A percentile compares a stretch with the other conserved stretches of the same genome.
These are phyloP conservation scores for Opeltia flavorubescens DNA, from an alignment of 495 filamentous ascomycete genomes.

Conservation along the genomic window DNA sequence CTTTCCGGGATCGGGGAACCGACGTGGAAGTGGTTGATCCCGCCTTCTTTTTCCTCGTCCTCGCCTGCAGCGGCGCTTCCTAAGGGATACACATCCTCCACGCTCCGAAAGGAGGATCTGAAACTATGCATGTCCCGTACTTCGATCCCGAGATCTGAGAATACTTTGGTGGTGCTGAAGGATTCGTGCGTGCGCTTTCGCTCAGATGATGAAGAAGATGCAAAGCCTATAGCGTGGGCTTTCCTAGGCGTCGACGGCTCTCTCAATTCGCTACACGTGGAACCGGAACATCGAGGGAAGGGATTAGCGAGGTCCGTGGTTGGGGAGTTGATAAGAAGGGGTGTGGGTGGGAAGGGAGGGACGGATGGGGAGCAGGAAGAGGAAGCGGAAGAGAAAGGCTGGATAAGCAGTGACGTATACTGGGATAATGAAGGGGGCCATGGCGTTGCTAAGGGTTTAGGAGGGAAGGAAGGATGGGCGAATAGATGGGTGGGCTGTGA, in stretches of 20 bases:
- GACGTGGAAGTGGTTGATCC: conserved; percentile 8
- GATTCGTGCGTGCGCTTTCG: neutral
- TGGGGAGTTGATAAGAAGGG: conserved; percentile 17
- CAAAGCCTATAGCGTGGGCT: neutral
- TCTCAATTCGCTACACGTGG: neutral
- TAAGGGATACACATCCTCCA: neutral
- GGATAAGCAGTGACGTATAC: conserved; percentile 34
- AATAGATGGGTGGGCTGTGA: conserved; percentile 32
- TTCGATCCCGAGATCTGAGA: conserved; percentile 5
- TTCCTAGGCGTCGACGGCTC: neutral
- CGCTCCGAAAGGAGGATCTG: neutral
- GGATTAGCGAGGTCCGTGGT: conserved; percentile 29
- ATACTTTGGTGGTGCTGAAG: neutral
- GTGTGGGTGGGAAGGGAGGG: conserved; percentile 13
- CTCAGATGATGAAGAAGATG: conserved; percentile 7
- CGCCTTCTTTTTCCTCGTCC: neutral
- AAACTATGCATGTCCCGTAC: neutral
- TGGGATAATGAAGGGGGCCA: conserved; percentile 30
- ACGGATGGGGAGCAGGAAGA: conserved; percentile 2
- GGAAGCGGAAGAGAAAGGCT: conserved; percentile 21
- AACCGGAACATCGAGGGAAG: conserved; percentile 26
- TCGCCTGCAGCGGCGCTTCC: neutral
- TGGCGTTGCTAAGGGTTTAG: conserved; percentile 36
- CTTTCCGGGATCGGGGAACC: neutral
- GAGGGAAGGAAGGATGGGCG: conserved; percentile 24